Base-by-base conservation (phyloP, 768 basidiomycete species). In the Lentinula guzmanii region DNA sequence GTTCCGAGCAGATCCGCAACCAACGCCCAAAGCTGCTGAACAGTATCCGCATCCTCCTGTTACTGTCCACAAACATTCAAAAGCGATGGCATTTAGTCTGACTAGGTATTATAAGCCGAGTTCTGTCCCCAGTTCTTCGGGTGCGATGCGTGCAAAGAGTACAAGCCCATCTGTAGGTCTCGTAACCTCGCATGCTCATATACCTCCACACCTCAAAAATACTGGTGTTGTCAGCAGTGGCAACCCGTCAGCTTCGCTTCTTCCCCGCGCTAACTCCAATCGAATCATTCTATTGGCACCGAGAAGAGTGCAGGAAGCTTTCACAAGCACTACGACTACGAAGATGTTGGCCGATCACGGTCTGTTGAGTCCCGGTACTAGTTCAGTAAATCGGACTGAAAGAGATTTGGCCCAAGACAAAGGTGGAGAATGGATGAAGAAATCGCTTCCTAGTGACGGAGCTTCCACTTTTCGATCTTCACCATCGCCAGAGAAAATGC, bases 61-160 rank as follows among this genome's bases (percentile, higher is more conserved):
- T 37, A 85, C 88, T 58, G 84, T 93, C 35, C 92, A 93, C 72
- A 90, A 90, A 65, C 91, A 93, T 69, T 90, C 91, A 1, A 85
- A 88, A 59, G 87, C 88, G 3, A 74, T 82, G 34, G 91, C 89
- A 0, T 92, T 91, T 72, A 91, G 91, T 0, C 83, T 93, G 52
- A 86, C 87, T 71, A 83, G 91, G 51, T 82, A 83, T 60, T 84
- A 87, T 58, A 71, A 69, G 35, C 69, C 74, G 58, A 71, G 73
- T 18, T 58, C 62, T 61, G 51, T 69, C 28, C 1, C 18, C 28
- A 43, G 24, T 56, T 9, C 37, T 70, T 61, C 64, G 62, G 62
- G 65, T 64, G 43, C 62, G 52, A 58, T 11, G 50, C 60, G 31
- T 24, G 50, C 37, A 53, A 37, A 28, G 42, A 53, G 46, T 33